Evolutionary conservation across 176 grass and related monocot species (phyloP).

Genomic region (Oryza coarctata): DNA sequence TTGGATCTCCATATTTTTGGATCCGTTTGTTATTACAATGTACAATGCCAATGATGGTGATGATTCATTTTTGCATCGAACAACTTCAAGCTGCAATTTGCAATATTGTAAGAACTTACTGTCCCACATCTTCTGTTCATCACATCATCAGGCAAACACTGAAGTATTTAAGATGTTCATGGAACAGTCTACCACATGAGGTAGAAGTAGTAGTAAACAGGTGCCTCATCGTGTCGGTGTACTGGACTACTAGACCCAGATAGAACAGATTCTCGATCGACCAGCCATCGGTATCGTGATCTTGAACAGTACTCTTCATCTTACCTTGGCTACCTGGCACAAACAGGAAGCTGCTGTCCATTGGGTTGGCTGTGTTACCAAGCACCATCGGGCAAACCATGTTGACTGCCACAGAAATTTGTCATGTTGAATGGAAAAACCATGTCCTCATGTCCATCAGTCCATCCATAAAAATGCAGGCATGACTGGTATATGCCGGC

Average conservation of each 20-base stretch:
- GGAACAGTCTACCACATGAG: neutral
- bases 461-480: neutral
- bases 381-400: neutral
- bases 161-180: neutral
- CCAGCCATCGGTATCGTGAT: neutral
- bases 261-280: neutral
- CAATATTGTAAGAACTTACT: neutral
- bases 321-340: neutral
- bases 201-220: neutral
- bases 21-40: neutral
- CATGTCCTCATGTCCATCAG: no score
- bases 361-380: neutral
- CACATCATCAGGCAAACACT: neutral
- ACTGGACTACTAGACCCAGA: neutral
- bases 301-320: neutral
- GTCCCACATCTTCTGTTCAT: neutral
- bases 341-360: slow-evolving; percentile 1
- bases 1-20: neutral
- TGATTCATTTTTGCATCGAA: neutral
- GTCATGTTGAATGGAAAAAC: no score
- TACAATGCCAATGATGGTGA: neutral
- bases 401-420: neutral
- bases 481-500: neutral
- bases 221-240: slow-evolving; percentile 32
- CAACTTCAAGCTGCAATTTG: neutral